Conservation (phyloP, 1,139 yeast genomes). For the Pichia sp. region DNA sequence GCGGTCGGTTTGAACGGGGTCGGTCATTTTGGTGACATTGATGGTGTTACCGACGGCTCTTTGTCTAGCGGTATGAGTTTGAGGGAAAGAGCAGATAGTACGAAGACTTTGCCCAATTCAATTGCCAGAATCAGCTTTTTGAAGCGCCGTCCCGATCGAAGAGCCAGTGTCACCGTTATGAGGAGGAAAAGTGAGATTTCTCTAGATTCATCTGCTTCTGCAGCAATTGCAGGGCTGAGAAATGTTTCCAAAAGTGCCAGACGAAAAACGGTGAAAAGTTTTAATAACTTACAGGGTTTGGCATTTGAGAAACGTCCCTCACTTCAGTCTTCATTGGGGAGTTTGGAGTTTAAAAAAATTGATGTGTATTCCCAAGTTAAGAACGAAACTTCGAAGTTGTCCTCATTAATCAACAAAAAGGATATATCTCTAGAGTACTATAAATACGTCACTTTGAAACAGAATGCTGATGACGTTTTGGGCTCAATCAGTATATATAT, state of each 20-base stretch:
- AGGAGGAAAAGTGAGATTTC: background rate
- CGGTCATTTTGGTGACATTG: constrained; percentile 18
- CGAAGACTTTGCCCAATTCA: constrained; percentile 3
- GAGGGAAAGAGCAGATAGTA: background rate
- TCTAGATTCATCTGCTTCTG: background rate
- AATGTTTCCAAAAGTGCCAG: background rate
- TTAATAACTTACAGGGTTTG: background rate
- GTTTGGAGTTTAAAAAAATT: too few species aligned
- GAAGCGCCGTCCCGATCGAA: background rate
- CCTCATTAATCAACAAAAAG: constrained; percentile 34
- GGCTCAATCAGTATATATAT: constrained; percentile 23
- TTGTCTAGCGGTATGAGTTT: background rate
- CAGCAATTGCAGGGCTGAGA: background rate
- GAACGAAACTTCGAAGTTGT: constrained; percentile 23
- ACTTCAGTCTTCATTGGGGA: too few species aligned
- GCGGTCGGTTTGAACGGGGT: background rate
- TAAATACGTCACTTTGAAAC: constrained; percentile 35
- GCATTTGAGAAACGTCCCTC: background rate
- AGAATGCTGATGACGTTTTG: constrained; percentile 22
- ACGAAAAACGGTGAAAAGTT: background rate
- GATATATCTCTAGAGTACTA: constrained; percentile 47
- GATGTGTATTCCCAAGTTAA: too few species aligned
- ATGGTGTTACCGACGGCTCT: constrained; percentile 13
- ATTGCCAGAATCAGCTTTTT: constrained; percentile 16
- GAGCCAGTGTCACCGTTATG: background rate